Evolutionary conservation across 202 grass and related monocot genomes (phyloP).

Genomic region (Zizania palustris): DNA sequence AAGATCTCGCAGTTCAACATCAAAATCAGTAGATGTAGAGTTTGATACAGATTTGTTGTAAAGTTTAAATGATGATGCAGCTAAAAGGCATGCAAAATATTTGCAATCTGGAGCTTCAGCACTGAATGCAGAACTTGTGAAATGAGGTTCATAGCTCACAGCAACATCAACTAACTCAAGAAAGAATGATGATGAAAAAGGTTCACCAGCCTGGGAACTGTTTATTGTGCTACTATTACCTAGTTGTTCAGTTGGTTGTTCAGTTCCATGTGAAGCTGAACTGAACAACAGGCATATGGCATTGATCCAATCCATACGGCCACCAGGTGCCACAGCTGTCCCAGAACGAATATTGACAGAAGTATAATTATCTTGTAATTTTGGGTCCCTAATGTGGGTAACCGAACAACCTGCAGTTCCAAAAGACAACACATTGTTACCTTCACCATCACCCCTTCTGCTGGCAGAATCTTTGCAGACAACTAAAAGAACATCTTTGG

Average conservation of each 20-base stretch:
- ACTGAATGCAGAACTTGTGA: slow-evolving; percentile 33
- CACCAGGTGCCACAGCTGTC: slow-evolving; percentile 88
- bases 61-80: slow-evolving; percentile 89
- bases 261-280: slow-evolving; percentile 51
- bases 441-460: slow-evolving; percentile 83
- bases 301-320: slow-evolving; percentile 94
- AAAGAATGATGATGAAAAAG: no score
- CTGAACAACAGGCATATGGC: slow-evolving; percentile 66
- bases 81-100: slow-evolving; percentile 75
- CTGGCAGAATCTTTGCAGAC: slow-evolving; percentile 67
- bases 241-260: slow-evolving; percentile 21
- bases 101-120: slow-evolving; percentile 50
- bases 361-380: slow-evolving; percentile 68
- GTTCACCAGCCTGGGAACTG: slow-evolving; percentile 12
- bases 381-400: slow-evolving; percentile 76
- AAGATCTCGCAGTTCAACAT: slow-evolving; percentile 83
- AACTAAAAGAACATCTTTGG: slow-evolving; percentile 74
- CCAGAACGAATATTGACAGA: slow-evolving; percentile 71
- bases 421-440: slow-evolving; percentile 77
- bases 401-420: slow-evolving; percentile 76
- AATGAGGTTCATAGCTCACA: no score
- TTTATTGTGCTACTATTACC: slow-evolving; percentile 36
- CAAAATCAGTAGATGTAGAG: slow-evolving; percentile 56
- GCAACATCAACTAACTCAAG: no score
- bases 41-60: slow-evolving; percentile 60